phyloP scores from a whole-genome alignment of 805 yeast species.

The Maudiozyma bulderi region DNA sequence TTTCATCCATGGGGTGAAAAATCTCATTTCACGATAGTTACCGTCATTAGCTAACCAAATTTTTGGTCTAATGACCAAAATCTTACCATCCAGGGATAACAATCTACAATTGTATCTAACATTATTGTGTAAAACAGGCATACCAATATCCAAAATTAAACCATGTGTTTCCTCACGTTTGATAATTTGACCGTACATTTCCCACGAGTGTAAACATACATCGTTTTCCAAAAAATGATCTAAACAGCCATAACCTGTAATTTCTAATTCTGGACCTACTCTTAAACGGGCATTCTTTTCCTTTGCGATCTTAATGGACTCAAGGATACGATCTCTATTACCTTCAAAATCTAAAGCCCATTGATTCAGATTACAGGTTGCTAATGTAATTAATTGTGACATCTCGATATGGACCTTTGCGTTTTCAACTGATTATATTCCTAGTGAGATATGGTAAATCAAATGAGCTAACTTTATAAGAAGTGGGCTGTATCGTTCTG shows the following conservation, averaged over 20 bases:
- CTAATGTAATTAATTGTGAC: constrained; percentile 82
- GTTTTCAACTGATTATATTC: no score
- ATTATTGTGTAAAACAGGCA: constrained; percentile 84
- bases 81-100: constrained; percentile 66
- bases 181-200: constrained; percentile 74
- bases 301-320: constrained; percentile 73
- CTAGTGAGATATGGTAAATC: no score
- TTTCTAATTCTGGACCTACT: constrained; percentile 94
- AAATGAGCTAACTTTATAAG: no score
- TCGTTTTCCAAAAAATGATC: constrained; percentile 93
- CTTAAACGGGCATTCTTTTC: constrained; percentile 64
- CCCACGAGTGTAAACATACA: constrained; percentile 86
- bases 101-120: constrained; percentile 89
- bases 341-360: constrained; percentile 99
- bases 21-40: constrained; percentile 94
- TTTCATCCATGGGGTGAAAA: constrained; percentile 89
- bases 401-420: constrained; percentile 29
- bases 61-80: constrained; percentile 84
- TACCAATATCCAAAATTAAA: constrained; percentile 81
- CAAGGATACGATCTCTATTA: constrained; percentile 80
- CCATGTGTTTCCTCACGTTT: constrained; percentile 59
- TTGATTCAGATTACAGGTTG: constrained; percentile 93
- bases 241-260: constrained; percentile 88
- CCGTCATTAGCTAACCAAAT: constrained; percentile 94
- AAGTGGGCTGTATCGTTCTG: no score